Percentiles rank a stretch among this genome's conserved stretches.
Conservation (phyloP, 768 basidiomycete genomes). For the Boletales sp. region DNA sequence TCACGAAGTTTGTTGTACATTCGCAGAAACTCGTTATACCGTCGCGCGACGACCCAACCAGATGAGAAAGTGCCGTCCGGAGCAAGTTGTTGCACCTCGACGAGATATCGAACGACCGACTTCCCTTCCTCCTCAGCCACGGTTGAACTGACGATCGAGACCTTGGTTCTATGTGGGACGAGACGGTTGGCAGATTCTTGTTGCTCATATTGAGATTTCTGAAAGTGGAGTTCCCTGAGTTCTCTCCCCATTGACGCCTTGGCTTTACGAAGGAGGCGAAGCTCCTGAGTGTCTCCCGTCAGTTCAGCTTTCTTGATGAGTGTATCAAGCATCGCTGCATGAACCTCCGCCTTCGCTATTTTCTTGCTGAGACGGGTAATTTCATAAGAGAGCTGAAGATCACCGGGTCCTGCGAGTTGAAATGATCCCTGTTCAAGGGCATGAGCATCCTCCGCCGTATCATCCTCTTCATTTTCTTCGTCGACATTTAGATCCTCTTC, state of each 20-base stretch:
- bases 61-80: constrained; percentile 73
- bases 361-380: constrained; percentile 76
- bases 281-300: constrained; percentile 84
- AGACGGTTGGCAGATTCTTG: constrained; percentile 91
- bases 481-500: constrained; percentile 37
- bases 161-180: constrained; percentile 75
- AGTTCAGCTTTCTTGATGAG: constrained; percentile 94
- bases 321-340: constrained; percentile 79
- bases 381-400: constrained; percentile 84
- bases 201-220: constrained; percentile 89
- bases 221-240: constrained; percentile 79
- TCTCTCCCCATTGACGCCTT: constrained; percentile 80
- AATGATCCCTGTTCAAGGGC: constrained; percentile 50
- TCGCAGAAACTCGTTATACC: constrained; percentile 93
- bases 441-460: constrained; percentile 14
- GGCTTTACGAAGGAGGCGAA: constrained; percentile 76
- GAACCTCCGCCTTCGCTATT: constrained; percentile 71
- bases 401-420: constrained; percentile 82
- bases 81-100: constrained; percentile 89
- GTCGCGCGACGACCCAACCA: constrained; percentile 89
- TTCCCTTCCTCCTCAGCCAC: constrained; percentile 83
- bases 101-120: constrained; percentile 85
- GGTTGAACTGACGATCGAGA: constrained; percentile 82
- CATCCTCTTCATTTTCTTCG: constrained; percentile 42
- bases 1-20: constrained; percentile 87